Percentiles rank a stretch among this genome's conserved stretches.
Conservation (phyloP, 2,329 filamentous ascomycete species). For the Fusarium aywerte region DNA sequence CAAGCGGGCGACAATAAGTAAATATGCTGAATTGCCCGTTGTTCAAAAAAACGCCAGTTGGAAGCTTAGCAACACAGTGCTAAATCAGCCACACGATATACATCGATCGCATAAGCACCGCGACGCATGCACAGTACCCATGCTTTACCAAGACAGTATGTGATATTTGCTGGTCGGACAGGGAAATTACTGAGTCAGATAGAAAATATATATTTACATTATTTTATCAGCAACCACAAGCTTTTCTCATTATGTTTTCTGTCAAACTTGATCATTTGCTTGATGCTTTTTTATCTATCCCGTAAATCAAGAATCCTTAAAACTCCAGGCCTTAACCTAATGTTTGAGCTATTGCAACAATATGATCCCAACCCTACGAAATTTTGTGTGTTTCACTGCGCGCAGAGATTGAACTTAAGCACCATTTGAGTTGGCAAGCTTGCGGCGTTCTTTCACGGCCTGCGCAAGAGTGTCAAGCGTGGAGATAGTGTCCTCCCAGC, state of each 20-base stretch:
- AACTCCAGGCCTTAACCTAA: constrained; percentile 44
- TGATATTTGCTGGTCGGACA: constrained; percentile 22
- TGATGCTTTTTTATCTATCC: constrained; percentile 42
- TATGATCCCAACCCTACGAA: constrained; percentile 12
- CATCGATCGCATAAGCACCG: not conserved
- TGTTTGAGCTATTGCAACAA: constrained; percentile 27
- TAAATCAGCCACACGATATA: not conserved
- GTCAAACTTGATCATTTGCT: constrained; percentile 4
- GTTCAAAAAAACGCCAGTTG: constrained; percentile 44
- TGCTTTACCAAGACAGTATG: constrained; percentile 2
- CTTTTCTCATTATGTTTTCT: not conserved
- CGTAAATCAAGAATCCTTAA: constrained; percentile 37
- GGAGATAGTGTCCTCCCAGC: constrained; percentile 87
- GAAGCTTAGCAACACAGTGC: constrained; percentile 44
- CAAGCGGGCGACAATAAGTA: constrained; percentile 20
- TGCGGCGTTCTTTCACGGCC: constrained; percentile 74
- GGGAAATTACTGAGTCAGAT: constrained; percentile 10
- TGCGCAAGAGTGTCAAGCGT: constrained; percentile 82
- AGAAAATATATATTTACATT: not conserved
- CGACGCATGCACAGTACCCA: constrained; percentile 31
- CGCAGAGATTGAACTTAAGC: constrained; percentile 14
- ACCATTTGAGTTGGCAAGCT: constrained; percentile 43
- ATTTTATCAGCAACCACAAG: not conserved
- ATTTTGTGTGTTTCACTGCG: constrained; percentile 9
- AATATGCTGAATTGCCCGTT: constrained; percentile 19